phyloP scores from a whole-genome alignment of 106 monocot genomes.

The Alisma plantagoaquatica region DNA sequence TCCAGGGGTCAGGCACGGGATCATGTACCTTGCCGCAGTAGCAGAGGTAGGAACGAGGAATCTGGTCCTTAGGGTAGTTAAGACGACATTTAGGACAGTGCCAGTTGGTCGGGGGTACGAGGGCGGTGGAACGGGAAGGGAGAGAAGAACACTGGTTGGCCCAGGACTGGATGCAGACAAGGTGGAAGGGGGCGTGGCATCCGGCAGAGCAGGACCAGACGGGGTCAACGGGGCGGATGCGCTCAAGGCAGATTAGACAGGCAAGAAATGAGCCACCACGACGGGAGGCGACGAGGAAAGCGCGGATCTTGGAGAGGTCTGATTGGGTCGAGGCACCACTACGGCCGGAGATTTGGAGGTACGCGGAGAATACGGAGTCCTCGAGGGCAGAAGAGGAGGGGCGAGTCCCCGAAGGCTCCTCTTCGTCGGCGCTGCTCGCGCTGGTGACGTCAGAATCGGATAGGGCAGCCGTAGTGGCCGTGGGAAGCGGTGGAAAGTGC shows the following conservation, averaged over 20 bases:
- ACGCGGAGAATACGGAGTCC: slow-evolving; percentile 47
- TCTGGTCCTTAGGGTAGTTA: slow-evolving; percentile 27
- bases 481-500: neutral
- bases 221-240: slow-evolving; percentile 71
- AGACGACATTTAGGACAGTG: slow-evolving; percentile 89
- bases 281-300: slow-evolving; percentile 56
- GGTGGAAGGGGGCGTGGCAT: slow-evolving; percentile 80
- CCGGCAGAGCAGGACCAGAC: slow-evolving; percentile 76
- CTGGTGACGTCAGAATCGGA: slow-evolving; percentile 40
- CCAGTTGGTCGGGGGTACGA: slow-evolving; percentile 32
- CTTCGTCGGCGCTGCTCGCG: slow-evolving; percentile 25
- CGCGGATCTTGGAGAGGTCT: slow-evolving; percentile 54
- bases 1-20: slow-evolving; percentile 72
- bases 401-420: slow-evolving; percentile 9
- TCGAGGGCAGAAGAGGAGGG: slow-evolving; percentile 15
- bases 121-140: slow-evolving; percentile 8
- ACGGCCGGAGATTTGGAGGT: slow-evolving; percentile 44
- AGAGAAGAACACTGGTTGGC: slow-evolving; percentile 43
- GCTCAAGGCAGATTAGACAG: slow-evolving; percentile 90
- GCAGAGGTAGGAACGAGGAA: slow-evolving; percentile 61
- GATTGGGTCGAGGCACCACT: neutral
- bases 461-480: slow-evolving; percentile 3
- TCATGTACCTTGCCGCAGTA: slow-evolving; percentile 73
- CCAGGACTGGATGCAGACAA: slow-evolving; percentile 87
- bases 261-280: slow-evolving; percentile 28